Evolutionary conservation across 371 early-diverging fungal species (phyloP).

Genomic region (Lichtheimia ramosa): DNA sequence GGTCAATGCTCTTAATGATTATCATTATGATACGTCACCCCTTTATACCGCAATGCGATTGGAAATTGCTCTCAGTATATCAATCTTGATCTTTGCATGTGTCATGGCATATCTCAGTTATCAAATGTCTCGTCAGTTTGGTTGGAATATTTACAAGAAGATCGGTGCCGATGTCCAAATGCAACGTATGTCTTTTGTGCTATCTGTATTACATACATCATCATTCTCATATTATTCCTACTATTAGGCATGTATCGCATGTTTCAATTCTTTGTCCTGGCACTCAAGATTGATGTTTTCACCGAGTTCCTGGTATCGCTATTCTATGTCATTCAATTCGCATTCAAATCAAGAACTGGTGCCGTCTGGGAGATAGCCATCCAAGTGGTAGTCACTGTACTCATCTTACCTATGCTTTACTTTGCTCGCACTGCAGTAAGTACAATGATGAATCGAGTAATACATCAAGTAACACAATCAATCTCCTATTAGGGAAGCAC

Average conservation of each 20-base stretch:
- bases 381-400: conserved; percentile 37
- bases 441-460: background rate
- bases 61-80: conserved; percentile 39
- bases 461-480: background rate
- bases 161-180: conserved; percentile 39
- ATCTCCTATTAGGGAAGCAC: conserved; percentile 26
- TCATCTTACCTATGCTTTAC: conserved; percentile 44
- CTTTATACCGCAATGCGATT: conserved; percentile 38
- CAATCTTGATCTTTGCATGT: conserved; percentile 32
- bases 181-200: conserved; percentile 21
- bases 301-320: conserved; percentile 44
- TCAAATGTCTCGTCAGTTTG: conserved; percentile 36
- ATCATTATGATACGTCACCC: conserved; percentile 16
- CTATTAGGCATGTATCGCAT: conserved; percentile 41
- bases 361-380: conserved; percentile 35
- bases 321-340: conserved; percentile 48
- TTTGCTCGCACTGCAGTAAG: conserved; percentile 48
- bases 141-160: conserved; percentile 45
- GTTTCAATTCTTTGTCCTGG: conserved; percentile 51
- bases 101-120: conserved; percentile 32
- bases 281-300: conserved; percentile 49
- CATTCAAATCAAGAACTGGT: conserved; percentile 16
- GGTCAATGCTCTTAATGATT: conserved; percentile 24
- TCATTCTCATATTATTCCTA: background rate
- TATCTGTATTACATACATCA: background rate